Percentiles rank a stretch among this genome's conserved stretches.
Evolutionary conservation across 176 grass and related monocot genomes (phyloP).

Genomic region (barley (Hordeum vulgare)): DNA sequence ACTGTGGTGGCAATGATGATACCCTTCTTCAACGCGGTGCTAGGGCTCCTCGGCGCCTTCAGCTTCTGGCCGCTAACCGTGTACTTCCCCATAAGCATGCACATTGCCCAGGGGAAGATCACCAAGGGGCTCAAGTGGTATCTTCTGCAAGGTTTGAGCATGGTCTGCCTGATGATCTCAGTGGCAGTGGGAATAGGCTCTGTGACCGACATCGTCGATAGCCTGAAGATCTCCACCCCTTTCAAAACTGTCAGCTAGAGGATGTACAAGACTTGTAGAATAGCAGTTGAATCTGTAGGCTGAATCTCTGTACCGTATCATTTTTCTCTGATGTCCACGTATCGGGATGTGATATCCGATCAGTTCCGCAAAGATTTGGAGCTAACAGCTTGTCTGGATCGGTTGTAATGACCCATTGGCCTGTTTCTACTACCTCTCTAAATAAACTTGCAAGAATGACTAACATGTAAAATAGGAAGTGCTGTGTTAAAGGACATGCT

Average conservation of each 20-base stretch:
- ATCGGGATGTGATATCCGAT: neutral
- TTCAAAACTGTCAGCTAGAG: conserved; percentile 49
- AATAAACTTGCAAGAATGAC: conserved; percentile 12
- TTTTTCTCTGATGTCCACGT: neutral
- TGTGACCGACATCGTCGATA: conserved; percentile 59
- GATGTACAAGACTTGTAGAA: conserved; percentile 23
- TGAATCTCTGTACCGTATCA: neutral
- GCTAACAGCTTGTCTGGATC: neutral
- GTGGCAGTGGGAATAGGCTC: conserved; percentile 61
- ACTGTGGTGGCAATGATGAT: conserved; percentile 71
- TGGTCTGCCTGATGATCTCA: conserved; percentile 50
- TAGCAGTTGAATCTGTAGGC: conserved; percentile 2
- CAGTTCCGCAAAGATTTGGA: neutral
- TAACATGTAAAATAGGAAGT: neutral
- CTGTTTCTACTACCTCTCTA: neutral
- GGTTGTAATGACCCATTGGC: neutral
- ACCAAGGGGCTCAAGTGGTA: conserved; percentile 43
- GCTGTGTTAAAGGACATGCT: neutral
- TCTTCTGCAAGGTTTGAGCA: conserved; percentile 52
- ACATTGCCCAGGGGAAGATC: conserved; percentile 57
- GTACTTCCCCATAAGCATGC: conserved; percentile 81
- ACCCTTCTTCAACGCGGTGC: conserved; percentile 79
- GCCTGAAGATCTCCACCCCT: conserved; percentile 41
- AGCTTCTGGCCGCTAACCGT: conserved; percentile 91
- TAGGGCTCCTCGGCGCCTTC: conserved; percentile 70